A percentile compares a stretch with the other conserved stretches of the same genome.
Conservation (phyloP, 2,329 filamentous ascomycete species). For the Polytolypa hystricis region DNA sequence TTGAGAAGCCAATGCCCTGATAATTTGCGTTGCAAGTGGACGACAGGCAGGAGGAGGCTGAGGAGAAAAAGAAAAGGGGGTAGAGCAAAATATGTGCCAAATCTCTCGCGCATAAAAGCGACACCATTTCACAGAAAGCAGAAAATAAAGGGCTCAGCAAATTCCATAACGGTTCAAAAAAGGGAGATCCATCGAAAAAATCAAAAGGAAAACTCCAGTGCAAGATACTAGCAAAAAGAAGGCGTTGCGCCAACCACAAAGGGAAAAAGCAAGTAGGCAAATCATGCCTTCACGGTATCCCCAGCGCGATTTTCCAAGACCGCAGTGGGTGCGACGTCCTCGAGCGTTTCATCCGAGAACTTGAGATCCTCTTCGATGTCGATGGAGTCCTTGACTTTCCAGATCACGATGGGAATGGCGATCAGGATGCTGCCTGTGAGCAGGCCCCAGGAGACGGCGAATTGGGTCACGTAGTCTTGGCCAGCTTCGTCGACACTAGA, state of each 20-base stretch:
- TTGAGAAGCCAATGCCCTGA: too few species aligned
- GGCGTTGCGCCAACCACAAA: not conserved
- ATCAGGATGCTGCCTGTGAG: slow-evolving; percentile 62
- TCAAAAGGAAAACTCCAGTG: too few species aligned
- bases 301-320: slow-evolving; percentile 4
- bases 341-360: slow-evolving; percentile 71
- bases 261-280: not conserved
- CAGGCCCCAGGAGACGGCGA: slow-evolving; percentile 65
- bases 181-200: too few species aligned
- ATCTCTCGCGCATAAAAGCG: too few species aligned
- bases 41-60: too few species aligned
- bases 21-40: too few species aligned
- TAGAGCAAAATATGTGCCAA: too few species aligned
- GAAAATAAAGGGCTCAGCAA: too few species aligned
- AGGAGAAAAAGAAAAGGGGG: too few species aligned
- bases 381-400: slow-evolving; percentile 74
- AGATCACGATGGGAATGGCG: slow-evolving; percentile 66
- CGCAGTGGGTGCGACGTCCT: slow-evolving; percentile 45
- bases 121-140: too few species aligned
- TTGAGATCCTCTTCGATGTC: slow-evolving; percentile 68
- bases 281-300: not conserved
- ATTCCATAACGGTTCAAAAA: too few species aligned
- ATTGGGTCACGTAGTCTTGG: slow-evolving; percentile 58
- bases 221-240: too few species aligned
- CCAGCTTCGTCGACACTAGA: slow-evolving; percentile 47